phyloP scores from a whole-genome alignment of 78 protist genomes.

The Dictyostelium discoideum region DNA sequence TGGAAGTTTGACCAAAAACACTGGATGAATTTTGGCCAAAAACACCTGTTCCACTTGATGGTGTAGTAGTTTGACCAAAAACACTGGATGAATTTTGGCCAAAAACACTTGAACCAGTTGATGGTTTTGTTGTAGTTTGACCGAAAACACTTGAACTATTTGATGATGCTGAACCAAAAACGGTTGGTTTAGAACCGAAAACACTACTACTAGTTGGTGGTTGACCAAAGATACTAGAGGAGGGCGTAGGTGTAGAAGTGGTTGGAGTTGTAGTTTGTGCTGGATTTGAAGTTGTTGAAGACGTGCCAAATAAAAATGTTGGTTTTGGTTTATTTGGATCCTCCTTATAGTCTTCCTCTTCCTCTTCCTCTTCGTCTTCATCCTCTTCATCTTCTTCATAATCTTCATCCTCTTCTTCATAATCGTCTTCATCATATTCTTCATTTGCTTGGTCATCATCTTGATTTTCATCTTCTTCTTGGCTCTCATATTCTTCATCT shows the following conservation, averaged over 20 bases:
- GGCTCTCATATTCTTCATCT: neutral
- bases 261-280: neutral
- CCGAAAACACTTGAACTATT: neutral
- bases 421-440: neutral
- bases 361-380: neutral
- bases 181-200: neutral
- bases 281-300: neutral
- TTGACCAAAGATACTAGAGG: neutral
- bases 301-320: conserved; percentile 4
- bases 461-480: neutral
- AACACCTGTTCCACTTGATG: neutral
- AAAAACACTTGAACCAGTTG: neutral
- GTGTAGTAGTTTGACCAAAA: neutral
- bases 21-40: neutral
- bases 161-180: neutral
- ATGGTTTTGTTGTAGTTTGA: neutral
- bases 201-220: neutral
- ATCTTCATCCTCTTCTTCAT: neutral
- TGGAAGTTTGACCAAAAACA: neutral
- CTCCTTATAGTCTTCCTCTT: neutral
- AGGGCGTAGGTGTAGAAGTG: neutral
- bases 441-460: neutral
- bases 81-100: neutral
- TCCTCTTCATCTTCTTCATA: neutral
- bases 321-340: conserved; percentile 14